Conservation (phyloP, 306 rosid genomes). For the Arachis hypogaea region DNA sequence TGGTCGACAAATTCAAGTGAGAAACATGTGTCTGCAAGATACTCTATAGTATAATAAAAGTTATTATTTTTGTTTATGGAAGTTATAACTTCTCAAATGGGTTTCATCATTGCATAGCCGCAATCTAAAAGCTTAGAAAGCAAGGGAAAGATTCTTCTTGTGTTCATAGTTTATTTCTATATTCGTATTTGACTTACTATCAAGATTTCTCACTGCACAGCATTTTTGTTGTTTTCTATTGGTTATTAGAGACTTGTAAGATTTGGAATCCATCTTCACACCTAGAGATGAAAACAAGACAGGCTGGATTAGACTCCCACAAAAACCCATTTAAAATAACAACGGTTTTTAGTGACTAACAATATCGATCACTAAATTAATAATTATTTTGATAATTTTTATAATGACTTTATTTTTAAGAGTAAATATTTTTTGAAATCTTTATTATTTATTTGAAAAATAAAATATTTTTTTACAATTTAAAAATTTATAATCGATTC, state of each 20-base stretch:
- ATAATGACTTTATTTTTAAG: too few relatives aligned
- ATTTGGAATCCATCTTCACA: not conserved
- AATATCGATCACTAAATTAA: too few relatives aligned
- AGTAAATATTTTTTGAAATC: too few relatives aligned
- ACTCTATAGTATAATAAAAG: slow-evolving; percentile 3
- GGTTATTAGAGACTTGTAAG: slow-evolving; percentile 9
- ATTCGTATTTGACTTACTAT: slow-evolving; percentile 26
- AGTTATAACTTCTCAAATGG: slow-evolving; percentile 18
- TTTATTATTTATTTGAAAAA: too few relatives aligned
- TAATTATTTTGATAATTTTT: too few relatives aligned
- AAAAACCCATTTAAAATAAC: too few relatives aligned
- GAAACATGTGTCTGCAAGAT: slow-evolving; percentile 19
- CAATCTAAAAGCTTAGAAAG: slow-evolving; percentile 28
- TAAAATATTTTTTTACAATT: too few relatives aligned
- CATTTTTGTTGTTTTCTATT: slow-evolving; percentile 32
- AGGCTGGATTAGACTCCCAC: too few relatives aligned
- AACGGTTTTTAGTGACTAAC: too few relatives aligned
- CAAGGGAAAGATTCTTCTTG: slow-evolving; percentile 12
- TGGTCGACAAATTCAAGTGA: slow-evolving; percentile 34
- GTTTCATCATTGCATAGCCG: slow-evolving; percentile 40
- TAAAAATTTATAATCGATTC: too few relatives aligned
- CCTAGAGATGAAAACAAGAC: not conserved
- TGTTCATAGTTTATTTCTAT: not conserved
- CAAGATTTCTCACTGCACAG: slow-evolving; percentile 19
- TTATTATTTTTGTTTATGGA: slow-evolving; percentile 18